phyloP scores from a whole-genome alignment of 768 basidiomycete species.

The Favolaschia claudopus region DNA sequence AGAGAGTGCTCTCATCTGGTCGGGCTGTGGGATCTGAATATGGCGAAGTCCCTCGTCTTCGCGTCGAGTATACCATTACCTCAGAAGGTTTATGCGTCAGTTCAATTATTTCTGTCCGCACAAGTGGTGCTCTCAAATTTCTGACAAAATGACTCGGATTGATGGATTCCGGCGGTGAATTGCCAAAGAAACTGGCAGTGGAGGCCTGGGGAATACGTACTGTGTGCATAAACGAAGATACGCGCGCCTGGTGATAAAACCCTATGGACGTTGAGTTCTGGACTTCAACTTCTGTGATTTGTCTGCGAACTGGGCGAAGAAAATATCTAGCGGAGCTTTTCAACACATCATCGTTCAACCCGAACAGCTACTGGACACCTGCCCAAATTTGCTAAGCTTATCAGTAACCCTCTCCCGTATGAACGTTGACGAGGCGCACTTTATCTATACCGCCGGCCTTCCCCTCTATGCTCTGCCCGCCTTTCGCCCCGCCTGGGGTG shows the following conservation, averaged over 20 bases:
- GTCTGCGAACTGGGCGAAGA: not conserved
- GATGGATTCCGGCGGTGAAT: too few relatives aligned
- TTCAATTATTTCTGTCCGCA: too few relatives aligned
- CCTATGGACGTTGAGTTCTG: not conserved
- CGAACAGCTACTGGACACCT: slow-evolving; percentile 14
- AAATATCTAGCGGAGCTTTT: not conserved
- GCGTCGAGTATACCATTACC: too few relatives aligned
- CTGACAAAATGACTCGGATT: too few relatives aligned
- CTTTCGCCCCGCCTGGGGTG: slow-evolving; percentile 35
- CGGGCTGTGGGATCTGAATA: too few relatives aligned
- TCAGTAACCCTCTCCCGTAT: slow-evolving; percentile 24
- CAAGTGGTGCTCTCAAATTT: too few relatives aligned
- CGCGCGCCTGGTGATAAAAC: not conserved
- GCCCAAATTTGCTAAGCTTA: not conserved
- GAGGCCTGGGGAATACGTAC: not conserved
- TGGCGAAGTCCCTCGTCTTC: too few relatives aligned
- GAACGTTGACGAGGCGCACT: slow-evolving; percentile 36
- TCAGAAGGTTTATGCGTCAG: too few relatives aligned
- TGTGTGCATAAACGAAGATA: slow-evolving; percentile 12
- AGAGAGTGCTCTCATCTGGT: too few relatives aligned
- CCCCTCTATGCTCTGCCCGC: slow-evolving; percentile 25
- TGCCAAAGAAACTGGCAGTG: too few relatives aligned
- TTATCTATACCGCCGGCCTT: slow-evolving; percentile 29
- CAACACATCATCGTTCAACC: slow-evolving; percentile 4
- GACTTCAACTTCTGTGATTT: not conserved